Evolutionary conservation across 1,284 basidiomycete genomes (phyloP).

Genomic region (Bjerkandera adusta): DNA sequence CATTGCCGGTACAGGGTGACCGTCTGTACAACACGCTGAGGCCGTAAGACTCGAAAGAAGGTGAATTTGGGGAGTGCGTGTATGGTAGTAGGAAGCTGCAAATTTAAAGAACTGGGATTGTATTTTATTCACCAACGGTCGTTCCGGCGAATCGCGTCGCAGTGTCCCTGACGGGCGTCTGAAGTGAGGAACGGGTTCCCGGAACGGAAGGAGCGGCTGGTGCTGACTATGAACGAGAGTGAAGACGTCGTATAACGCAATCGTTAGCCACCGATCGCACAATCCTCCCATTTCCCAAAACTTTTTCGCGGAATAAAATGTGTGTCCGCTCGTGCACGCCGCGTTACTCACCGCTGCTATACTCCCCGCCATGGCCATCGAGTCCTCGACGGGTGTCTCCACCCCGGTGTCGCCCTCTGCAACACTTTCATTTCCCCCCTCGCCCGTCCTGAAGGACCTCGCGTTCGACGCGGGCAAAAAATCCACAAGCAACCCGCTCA

Average conservation of each 20-base stretch:
- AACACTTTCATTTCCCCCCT: slow-evolving; percentile 31
- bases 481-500: slow-evolving; percentile 27
- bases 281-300: slow-evolving; percentile 5
- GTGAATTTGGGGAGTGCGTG: no score
- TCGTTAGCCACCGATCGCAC: slow-evolving; percentile 11
- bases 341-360: slow-evolving; percentile 5
- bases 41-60: slow-evolving; percentile 15
- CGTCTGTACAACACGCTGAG: slow-evolving; percentile 35
- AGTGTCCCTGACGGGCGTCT: no score
- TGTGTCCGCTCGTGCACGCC: slow-evolving; percentile 9
- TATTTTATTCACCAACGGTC: no score
- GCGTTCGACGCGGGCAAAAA: slow-evolving; percentile 21
- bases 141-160: no score
- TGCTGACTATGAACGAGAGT: no score
- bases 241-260: slow-evolving; percentile 12
- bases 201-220: no score
- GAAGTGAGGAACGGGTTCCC: no score
- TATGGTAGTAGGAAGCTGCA: no score
- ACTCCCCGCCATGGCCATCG: slow-evolving; percentile 23
- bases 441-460: slow-evolving; percentile 26
- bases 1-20: slow-evolving; percentile 28
- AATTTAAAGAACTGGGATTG: no score
- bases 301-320: slow-evolving; percentile 10
- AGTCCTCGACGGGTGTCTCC: slow-evolving; percentile 23
- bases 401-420: slow-evolving; percentile 32